These are phyloP conservation scores for Sugiyamaella valdiviana DNA, from an alignment of 805 yeast genomes.

Conservation along the genomic window DNA sequence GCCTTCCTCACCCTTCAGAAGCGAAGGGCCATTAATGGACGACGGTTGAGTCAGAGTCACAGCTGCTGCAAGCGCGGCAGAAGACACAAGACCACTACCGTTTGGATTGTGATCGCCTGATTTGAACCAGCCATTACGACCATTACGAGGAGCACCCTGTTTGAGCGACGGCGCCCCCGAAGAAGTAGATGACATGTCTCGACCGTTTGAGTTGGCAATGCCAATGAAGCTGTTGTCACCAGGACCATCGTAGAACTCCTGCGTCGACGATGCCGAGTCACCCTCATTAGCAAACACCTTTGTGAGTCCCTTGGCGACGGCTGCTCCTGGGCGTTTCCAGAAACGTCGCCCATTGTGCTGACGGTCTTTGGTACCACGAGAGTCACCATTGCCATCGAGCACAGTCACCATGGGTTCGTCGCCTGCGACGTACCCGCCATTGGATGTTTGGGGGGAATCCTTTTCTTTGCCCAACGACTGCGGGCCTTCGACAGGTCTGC, in stretches of 20 bases:
- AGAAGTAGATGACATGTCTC: not conserved
- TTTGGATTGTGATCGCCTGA: not conserved
- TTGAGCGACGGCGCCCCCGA: not conserved
- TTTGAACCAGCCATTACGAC: constrained; percentile 20
- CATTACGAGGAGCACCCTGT: not conserved
- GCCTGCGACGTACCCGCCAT: constrained; percentile 12
- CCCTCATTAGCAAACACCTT: constrained; percentile 28
- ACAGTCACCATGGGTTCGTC: constrained; percentile 27
- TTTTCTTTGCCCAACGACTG: not conserved
- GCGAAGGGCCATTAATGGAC: constrained; percentile 1
- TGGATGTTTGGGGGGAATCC: not conserved
- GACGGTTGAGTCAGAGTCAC: constrained; percentile 1
- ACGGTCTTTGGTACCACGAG: constrained; percentile 21
- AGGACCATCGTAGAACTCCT: constrained; percentile 1
- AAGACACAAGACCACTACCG: not conserved
- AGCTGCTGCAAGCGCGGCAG: constrained; percentile 3
- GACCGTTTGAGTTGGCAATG: not conserved
- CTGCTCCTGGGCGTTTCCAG: constrained; percentile 35
- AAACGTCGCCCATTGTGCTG: constrained; percentile 22
- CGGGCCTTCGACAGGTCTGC: not conserved
- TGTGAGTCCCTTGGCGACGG: constrained; percentile 33
- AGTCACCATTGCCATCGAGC: constrained; percentile 22
- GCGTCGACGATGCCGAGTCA: constrained; percentile 6
- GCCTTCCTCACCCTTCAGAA: not conserved
- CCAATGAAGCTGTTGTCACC: not conserved